phyloP scores from a whole-genome alignment of 257 asterid genomes.

The Solanum chiquidenum region DNA sequence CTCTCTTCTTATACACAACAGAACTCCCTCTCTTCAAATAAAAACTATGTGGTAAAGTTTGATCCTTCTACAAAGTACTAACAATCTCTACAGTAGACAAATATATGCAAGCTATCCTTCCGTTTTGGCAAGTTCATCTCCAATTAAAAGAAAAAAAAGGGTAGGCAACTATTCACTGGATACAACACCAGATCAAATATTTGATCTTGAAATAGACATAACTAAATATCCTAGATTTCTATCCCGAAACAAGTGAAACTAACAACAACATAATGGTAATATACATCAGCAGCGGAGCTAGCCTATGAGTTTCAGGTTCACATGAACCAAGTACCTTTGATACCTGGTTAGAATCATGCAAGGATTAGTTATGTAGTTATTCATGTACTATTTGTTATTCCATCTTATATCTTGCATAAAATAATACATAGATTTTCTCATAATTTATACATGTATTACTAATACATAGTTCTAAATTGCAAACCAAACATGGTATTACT shows the following conservation, averaged over 20 bases:
- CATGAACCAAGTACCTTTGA: neutral
- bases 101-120: neutral
- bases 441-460: neutral
- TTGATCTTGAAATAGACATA: neutral
- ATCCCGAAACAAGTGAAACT: neutral
- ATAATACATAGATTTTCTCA: neutral
- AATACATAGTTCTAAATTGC: neutral
- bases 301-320: neutral
- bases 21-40: neutral
- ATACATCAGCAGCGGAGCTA: neutral
- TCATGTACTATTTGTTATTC: neutral
- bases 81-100: neutral
- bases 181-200: neutral
- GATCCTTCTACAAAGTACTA: neutral
- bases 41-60: neutral
- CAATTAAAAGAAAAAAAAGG: neutral
- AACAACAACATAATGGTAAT: neutral
- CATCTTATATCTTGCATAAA: neutral
- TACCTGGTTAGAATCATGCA: too few relatives aligned
- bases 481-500: neutral
- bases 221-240: neutral
- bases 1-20: neutral
- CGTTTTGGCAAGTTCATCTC: neutral
- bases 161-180: neutral
- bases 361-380: neutral